Evolutionary conservation across 768 basidiomycete species (phyloP).

Genomic region (Cantharellus anzutake): DNA sequence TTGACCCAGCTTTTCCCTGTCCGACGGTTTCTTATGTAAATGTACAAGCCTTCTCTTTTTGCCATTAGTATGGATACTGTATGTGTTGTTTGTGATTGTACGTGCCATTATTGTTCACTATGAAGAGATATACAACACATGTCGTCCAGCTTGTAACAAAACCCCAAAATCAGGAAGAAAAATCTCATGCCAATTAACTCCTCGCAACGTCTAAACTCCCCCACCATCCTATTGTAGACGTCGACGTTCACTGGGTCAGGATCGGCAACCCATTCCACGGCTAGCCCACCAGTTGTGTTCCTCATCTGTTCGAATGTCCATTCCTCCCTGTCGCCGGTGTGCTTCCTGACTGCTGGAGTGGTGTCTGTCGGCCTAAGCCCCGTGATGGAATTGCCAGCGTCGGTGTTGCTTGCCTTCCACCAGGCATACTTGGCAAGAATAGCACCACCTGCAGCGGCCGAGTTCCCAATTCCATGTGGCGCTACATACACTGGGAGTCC

Average conservation of each 20-base stretch:
- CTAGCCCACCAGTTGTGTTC: constrained; percentile 17
- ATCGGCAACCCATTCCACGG: constrained; percentile 43
- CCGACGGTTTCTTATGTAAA: too few relatives aligned
- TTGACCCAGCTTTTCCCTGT: too few relatives aligned
- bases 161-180: too few relatives aligned
- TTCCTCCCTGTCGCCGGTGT: constrained; percentile 12
- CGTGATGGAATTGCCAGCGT: neutral
- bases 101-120: too few relatives aligned
- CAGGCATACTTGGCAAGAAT: constrained; percentile 51
- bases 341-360: neutral
- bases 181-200: constrained; percentile 10
- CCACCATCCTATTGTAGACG: constrained; percentile 36
- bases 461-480: constrained; percentile 28
- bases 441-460: constrained; percentile 53
- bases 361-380: neutral
- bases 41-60: too few relatives aligned
- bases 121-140: too few relatives aligned
- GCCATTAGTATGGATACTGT: too few relatives aligned
- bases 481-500: constrained; percentile 55
- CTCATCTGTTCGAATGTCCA: constrained; percentile 45
- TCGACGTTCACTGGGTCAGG: constrained; percentile 25
- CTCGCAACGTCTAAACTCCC: constrained; percentile 37
- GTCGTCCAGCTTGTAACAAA: too few relatives aligned
- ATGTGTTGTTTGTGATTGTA: too few relatives aligned
- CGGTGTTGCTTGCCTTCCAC: constrained; percentile 31